Percentiles rank a stretch among this genome's conserved stretches.
Evolutionary conservation across 345 rosid genomes (phyloP).

Genomic region (Lumnitzera littorea): DNA sequence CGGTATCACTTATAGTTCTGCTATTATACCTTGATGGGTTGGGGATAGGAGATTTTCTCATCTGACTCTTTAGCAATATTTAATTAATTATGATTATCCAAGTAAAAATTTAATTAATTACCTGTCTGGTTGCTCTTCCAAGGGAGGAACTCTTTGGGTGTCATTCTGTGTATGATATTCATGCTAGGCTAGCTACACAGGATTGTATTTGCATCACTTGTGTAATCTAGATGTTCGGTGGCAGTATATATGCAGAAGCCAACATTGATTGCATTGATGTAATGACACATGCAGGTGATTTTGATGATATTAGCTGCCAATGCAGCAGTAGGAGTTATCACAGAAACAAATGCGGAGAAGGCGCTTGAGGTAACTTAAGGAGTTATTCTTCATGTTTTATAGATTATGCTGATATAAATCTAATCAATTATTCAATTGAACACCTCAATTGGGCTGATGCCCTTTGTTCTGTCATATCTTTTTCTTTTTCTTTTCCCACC

Average conservation of each 20-base stretch:
- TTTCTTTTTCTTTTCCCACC: too few relatives aligned
- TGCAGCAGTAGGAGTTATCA: conserved; percentile 97
- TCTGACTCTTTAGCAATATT: not conserved
- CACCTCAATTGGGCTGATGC: too few relatives aligned
- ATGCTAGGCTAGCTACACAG: too few relatives aligned
- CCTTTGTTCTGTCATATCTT: too few relatives aligned
- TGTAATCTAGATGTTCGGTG: too few relatives aligned
- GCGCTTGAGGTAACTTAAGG: conserved; percentile 75
- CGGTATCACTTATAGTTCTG: too few relatives aligned
- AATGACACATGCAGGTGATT: conserved; percentile 54
- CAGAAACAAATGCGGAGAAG: conserved; percentile 99
- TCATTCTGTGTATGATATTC: too few relatives aligned
- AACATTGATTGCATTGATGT: conserved; percentile 9
- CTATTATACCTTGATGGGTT: not conserved
- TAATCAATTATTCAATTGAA: too few relatives aligned
- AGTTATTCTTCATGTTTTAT: conserved; percentile 12
- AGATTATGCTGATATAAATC: not conserved
- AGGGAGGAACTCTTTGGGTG: too few relatives aligned
- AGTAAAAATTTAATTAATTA: not conserved
- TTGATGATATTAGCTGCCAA: conserved; percentile 96
- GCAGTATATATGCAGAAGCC: not conserved
- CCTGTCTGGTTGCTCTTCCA: not conserved
- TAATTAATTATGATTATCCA: not conserved
- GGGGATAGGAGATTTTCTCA: not conserved
- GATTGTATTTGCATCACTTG: too few relatives aligned